A percentile compares a stretch with the other conserved stretches of the same genome.
Conservation (phyloP, 768 basidiomycete species). For the Leccinellum luteum region DNA sequence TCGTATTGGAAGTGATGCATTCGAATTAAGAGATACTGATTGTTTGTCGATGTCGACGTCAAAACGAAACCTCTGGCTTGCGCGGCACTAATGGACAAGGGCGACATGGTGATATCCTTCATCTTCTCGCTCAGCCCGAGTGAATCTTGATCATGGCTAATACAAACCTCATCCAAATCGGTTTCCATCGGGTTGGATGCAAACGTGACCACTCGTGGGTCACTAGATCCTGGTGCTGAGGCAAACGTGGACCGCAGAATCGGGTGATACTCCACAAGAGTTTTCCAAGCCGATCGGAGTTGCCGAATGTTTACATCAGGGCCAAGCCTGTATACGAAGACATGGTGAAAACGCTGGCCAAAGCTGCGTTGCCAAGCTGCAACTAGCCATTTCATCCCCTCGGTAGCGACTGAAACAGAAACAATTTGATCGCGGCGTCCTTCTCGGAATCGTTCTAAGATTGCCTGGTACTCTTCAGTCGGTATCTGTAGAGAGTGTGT, state of each 20-base stretch:
- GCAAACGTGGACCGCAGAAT: slow-evolving; percentile 45
- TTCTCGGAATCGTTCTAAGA: slow-evolving; percentile 17
- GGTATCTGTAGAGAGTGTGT: slow-evolving; percentile 1
- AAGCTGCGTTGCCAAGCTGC: slow-evolving; percentile 44
- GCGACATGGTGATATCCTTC: slow-evolving; percentile 21
- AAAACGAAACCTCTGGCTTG: slow-evolving; percentile 24
- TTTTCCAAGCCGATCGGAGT: slow-evolving; percentile 37
- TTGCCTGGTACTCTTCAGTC: slow-evolving; percentile 9
- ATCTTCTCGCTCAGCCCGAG: slow-evolving; percentile 18
- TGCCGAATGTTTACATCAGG: slow-evolving; percentile 26
- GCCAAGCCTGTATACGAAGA: slow-evolving; percentile 40
- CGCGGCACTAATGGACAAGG: slow-evolving; percentile 18
- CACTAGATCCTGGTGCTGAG: slow-evolving; percentile 10
- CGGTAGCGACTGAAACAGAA: slow-evolving; percentile 20
- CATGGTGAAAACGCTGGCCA: slow-evolving; percentile 42
- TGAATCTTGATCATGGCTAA: slow-evolving; percentile 8
- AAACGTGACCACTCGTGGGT: slow-evolving; percentile 27
- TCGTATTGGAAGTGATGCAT: slow-evolving; percentile 53
- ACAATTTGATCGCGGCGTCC: slow-evolving; percentile 11
- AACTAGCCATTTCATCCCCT: slow-evolving; percentile 38
- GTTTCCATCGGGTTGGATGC: slow-evolving; percentile 7
- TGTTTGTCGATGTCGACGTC: slow-evolving; percentile 1
- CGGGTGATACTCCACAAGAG: slow-evolving; percentile 34
- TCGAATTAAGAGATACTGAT: slow-evolving; percentile 28
- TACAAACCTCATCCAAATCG: neutral